Base-by-base conservation (phyloP, 441 rosid species). In the Capsella rubella region DNA sequence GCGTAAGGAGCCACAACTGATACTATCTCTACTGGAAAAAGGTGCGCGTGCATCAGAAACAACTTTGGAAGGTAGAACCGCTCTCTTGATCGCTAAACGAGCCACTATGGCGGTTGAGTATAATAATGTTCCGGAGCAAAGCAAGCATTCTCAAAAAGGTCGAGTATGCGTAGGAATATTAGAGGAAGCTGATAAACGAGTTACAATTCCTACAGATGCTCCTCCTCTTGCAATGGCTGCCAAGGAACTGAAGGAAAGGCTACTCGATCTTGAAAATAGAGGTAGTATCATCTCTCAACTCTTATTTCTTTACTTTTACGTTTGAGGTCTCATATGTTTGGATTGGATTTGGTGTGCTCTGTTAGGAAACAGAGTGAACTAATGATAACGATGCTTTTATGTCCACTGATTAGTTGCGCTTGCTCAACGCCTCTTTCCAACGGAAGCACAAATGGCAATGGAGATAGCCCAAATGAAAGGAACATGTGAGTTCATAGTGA, bases 221-320 rank as follows among this genome's bases (percentile, higher is more conserved):
- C 74, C 91, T 52, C 80, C 78, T 78, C 85, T 87, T 52, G 87
- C 86, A 16, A 59, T 80, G 73, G 89, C 95, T 28, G 89, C 88
- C 40, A 91, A 90, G 28, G 95, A 89, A 81, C 75, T 92, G 28
- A 84, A 85, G 60, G 81, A 72, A 83, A 87, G 78, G 67, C 70
- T 92, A 14, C 50, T 92, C 59, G 87, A 92, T 84, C 90, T 88
- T 66, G 98, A 92, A 81, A 90, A 89, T 61, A 87, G 98, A 88
- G 99, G 99, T 92, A 18, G 21, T 18, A 18, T 18, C 21, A 78
- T 59, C 8, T 35, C 37, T 43, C 3, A 16, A 11, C 10, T 58
- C 46, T 39, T 15, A 15, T 32, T 8, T 56, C 40, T 55, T 8
- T 5, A 6, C 4, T 28, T 53, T 35, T 4, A 58, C 47, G 18